phyloP scores from a whole-genome alignment of 305 asterid genomes.

The Fraxinus baroniana region DNA sequence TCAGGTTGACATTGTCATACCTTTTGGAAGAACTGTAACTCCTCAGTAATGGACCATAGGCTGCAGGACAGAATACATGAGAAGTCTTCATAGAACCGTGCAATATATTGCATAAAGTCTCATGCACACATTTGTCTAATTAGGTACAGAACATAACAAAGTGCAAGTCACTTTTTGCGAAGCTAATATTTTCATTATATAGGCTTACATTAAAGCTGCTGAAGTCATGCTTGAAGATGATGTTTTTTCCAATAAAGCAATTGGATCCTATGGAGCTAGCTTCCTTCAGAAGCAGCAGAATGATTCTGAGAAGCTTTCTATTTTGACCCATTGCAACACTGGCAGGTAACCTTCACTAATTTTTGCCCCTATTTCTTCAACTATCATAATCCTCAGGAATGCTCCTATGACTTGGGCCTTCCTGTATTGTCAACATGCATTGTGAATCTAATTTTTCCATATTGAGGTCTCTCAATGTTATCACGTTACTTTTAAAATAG shows the following conservation, averaged over 20 bases:
- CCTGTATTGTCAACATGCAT: not conserved
- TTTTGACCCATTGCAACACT: constrained; percentile 96
- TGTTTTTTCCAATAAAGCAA: constrained; percentile 84
- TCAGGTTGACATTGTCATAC: constrained; percentile 47
- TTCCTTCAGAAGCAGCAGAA: constrained; percentile 48
- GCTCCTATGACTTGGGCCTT: not conserved
- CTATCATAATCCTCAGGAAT: not conserved
- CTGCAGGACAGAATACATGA: not conserved
- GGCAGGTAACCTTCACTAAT: constrained; percentile 56
- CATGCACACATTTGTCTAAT: constrained; percentile 7
- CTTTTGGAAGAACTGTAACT: not conserved
- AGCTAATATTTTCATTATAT: constrained; percentile 9
- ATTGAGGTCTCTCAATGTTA: constrained; percentile 25
- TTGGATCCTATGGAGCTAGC: constrained; percentile 77
- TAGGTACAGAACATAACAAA: constrained; percentile 4
- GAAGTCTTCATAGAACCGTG: not conserved
- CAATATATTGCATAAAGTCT: not conserved
- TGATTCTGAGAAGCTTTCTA: constrained; percentile 44
- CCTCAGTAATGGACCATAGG: not conserved
- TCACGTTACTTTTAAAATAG: constrained; percentile 33
- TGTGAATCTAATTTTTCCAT: constrained; percentile 14
- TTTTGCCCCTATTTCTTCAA: not conserved
- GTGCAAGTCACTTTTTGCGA: not conserved
- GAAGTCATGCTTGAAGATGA: constrained; percentile 86
- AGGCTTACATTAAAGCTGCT: constrained; percentile 84